phyloP scores from a whole-genome alignment of 306 rosid species.

The Castanopsis chinensis region DNA sequence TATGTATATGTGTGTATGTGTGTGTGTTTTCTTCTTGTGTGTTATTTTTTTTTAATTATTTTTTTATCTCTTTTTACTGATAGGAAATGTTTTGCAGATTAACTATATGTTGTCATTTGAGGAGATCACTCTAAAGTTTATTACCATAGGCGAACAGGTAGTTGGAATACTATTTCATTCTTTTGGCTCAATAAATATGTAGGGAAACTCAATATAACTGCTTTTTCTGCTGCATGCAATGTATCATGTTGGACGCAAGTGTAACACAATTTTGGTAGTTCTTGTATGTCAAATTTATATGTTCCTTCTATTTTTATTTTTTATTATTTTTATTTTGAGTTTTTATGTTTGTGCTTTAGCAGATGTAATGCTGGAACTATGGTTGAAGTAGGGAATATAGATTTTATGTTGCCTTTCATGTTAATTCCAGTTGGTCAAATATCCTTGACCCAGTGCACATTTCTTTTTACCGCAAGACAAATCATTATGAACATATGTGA shows the following conservation, averaged over 20 bases:
- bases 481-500: background rate
- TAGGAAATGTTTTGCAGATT: conserved; percentile 62
- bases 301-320: background rate
- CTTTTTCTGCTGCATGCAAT: background rate
- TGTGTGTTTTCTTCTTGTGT: background rate
- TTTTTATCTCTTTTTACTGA: conserved; percentile 21
- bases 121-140: conserved; percentile 92
- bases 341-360: background rate
- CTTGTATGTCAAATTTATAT: background rate
- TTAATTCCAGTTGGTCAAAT: background rate
- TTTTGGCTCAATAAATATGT: conserved; percentile 15
- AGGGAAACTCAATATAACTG: background rate
- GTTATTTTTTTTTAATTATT: background rate
- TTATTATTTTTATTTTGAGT: background rate
- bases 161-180: conserved; percentile 15
- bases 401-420: background rate
- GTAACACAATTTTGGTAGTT: background rate
- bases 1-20: background rate
- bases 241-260: background rate
- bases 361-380: background rate
- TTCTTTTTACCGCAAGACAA: background rate
- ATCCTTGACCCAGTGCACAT: background rate
- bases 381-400: conserved; percentile 11
- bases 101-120: conserved; percentile 83
- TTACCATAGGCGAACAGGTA: conserved; percentile 86